Evolutionary conservation across 352 stramenopile species (phyloP).

Genomic region (Phytopythium mirpurense): DNA sequence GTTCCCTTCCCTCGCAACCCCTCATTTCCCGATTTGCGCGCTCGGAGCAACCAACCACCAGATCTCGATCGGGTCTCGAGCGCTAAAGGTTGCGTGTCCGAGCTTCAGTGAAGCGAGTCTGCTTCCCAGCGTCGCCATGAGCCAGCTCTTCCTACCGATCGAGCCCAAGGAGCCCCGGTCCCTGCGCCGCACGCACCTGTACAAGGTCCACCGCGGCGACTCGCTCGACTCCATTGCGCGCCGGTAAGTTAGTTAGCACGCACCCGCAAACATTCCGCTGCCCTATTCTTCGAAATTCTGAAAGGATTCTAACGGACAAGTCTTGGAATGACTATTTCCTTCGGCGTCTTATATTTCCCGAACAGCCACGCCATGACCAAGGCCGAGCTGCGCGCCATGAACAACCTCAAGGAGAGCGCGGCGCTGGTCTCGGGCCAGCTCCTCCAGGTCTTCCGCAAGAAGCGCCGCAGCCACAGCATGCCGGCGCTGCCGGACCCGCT

Average conservation of each 20-base stretch:
- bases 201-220: slow-evolving; percentile 3
- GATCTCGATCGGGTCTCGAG: no score
- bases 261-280: neutral
- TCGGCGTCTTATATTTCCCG: neutral
- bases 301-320: no score
- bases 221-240: slow-evolving; percentile 2
- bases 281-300: neutral
- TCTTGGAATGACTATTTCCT: no score
- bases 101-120: no score
- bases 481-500: slow-evolving; percentile 17
- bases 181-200: slow-evolving; percentile 2
- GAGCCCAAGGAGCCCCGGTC: slow-evolving; percentile 1
- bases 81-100: no score
- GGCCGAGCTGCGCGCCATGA: slow-evolving; percentile 44
- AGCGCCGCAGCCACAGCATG: slow-evolving; percentile 32
- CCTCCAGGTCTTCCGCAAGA: slow-evolving; percentile 36
- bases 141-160: slow-evolving; percentile 9
- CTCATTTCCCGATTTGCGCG: slow-evolving; percentile 2
- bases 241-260: slow-evolving; percentile 6
- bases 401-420: slow-evolving; percentile 35
- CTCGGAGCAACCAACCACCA: neutral
- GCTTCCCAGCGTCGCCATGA: neutral
- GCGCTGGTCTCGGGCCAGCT: slow-evolving; percentile 34
- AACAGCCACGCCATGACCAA: slow-evolving; percentile 44
- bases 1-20: neutral